Evolutionary conservation across 768 basidiomycete species (phyloP), one percentile per base, ranked within the genome.

Genomic region (Macrolepiota fuliginosa): DNA sequence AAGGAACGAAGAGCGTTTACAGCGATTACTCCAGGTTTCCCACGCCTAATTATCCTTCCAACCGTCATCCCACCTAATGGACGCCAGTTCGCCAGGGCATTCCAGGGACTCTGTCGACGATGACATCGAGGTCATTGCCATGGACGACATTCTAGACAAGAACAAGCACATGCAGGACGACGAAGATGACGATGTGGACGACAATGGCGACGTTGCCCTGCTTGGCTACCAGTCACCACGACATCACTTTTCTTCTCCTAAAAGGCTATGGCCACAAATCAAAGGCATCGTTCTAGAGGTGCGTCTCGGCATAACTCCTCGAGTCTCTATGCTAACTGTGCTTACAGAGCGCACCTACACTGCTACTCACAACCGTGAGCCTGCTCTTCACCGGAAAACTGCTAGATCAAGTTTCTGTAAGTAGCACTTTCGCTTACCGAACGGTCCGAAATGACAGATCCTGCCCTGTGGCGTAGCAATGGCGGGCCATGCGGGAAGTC

Each of bases 331-430:
- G 17, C 42, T 17, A 17, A 42, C 54, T 40, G 11, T 51, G 45
- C 46, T 19, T 17, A n/a, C 56, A 98, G 96, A 90, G 90, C 40
- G 86, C 91, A 1, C 96, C 96, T 1, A 91, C 94, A 15, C 80
- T 99, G 27, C 76, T 97, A 6, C 79, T 98, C 54, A 91, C 92
- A 0, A 88, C 94, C 0, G 68, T 93, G 15, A 92, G 95, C 9
- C 79, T 95, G 47, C 78, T 97, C 36, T 90, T 98, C 68, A 96
- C 96, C 1, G 96, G 97, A 15, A 89, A 95, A 70, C 82, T 98
- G 1, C 76, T 99, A 32, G 90, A 94, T 73, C 86, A 87, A 64
- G 86, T 98, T 56, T 90, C 95, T 58, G 93, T 94, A 64, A 64
- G 83, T 77, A n/a, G 11, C 3, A 6, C 32, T 50, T 39, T 52